Evolutionary conservation across 768 basidiomycete genomes (phyloP).

Genomic region (Trametes cingulata): DNA sequence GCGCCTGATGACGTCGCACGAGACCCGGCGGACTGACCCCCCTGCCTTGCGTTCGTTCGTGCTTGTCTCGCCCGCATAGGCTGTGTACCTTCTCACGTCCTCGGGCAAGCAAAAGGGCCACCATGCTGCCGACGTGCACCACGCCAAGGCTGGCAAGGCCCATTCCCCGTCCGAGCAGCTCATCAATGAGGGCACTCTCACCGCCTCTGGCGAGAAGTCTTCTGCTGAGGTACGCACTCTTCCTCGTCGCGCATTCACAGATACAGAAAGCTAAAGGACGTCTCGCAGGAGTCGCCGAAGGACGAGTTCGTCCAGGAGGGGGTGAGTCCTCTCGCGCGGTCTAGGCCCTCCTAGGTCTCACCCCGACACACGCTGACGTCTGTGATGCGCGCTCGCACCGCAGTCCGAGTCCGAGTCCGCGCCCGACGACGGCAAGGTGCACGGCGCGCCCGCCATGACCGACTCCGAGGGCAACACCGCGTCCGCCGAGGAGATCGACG

Average conservation of each 20-base stretch:
- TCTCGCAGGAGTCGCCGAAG: constrained; percentile 13
- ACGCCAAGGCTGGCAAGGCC: constrained; percentile 3
- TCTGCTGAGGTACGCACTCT: neutral
- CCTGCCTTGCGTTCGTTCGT: too few relatives aligned
- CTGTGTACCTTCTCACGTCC: constrained; percentile 14
- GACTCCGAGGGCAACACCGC: constrained; percentile 31
- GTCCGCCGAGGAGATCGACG: constrained; percentile 28
- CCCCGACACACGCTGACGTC: neutral
- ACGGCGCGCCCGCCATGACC: constrained; percentile 17
- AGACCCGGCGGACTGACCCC: neutral
- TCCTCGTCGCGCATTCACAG: neutral
- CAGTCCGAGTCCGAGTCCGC: neutral
- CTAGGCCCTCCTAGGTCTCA: neutral
- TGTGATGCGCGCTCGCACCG: neutral
- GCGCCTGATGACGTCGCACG: constrained; percentile 1
- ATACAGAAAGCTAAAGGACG: too few relatives aligned
- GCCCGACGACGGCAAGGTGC: constrained; percentile 8
- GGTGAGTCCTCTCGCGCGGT: neutral
- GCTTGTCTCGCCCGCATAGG: neutral
- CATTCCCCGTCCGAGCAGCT: constrained; percentile 3
- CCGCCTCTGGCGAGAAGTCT: neutral
- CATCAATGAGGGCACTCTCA: neutral
- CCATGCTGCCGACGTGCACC: constrained; percentile 10
- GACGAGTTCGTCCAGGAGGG: constrained; percentile 19
- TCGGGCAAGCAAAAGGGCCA: constrained; percentile 14